A percentile compares a stretch with the other conserved stretches of the same genome.
Evolutionary conservation across 1,284 basidiomycete genomes (phyloP).

Genomic region (Moniliella sp.): DNA sequence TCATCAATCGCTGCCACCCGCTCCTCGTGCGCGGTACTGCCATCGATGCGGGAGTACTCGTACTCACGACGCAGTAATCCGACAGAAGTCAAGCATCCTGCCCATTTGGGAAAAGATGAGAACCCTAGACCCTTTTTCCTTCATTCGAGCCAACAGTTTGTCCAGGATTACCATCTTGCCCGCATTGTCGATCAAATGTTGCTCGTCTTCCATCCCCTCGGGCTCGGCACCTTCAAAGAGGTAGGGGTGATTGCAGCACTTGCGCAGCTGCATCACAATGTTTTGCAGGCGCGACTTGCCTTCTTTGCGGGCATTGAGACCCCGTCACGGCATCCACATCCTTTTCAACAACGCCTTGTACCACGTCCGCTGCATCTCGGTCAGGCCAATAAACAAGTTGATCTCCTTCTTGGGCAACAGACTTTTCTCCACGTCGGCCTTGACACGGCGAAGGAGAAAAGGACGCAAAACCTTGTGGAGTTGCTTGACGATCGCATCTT

Average conservation of each 20-base stretch:
- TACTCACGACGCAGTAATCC: slow-evolving; percentile 76
- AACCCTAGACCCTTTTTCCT: slow-evolving; percentile 25
- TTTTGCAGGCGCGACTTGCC: slow-evolving; percentile 51
- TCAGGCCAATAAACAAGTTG: slow-evolving; percentile 83
- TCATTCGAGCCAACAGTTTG: slow-evolving; percentile 29
- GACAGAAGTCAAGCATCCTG: slow-evolving; percentile 97
- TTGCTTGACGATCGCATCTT: slow-evolving; percentile 38
- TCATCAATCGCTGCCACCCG: slow-evolving; percentile 67
- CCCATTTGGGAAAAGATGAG: slow-evolving; percentile 99
- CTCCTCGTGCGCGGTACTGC: slow-evolving; percentile 92
- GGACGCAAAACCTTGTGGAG: slow-evolving; percentile 58
- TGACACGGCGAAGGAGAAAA: slow-evolving; percentile 76
- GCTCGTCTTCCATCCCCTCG: slow-evolving; percentile 75
- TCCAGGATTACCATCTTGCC: slow-evolving; percentile 3
- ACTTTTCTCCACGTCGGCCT: slow-evolving; percentile 83
- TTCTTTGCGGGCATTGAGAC: slow-evolving; percentile 14
- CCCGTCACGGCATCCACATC: slow-evolving; percentile 50
- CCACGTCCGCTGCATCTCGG: slow-evolving; percentile 85
- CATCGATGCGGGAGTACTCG: slow-evolving; percentile 83
- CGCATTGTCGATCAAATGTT: slow-evolving; percentile 48
- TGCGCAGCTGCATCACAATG: slow-evolving; percentile 93
- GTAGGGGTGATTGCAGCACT: slow-evolving; percentile 68
- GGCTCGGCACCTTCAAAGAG: slow-evolving; percentile 87
- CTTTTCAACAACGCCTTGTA: slow-evolving; percentile 72
- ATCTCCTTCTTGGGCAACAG: slow-evolving; percentile 97